Percentiles rank a stretch among this genome's conserved stretches.
phyloP scores from a whole-genome alignment of 768 basidiomycete genomes.

The Leccinum rimulosum region DNA sequence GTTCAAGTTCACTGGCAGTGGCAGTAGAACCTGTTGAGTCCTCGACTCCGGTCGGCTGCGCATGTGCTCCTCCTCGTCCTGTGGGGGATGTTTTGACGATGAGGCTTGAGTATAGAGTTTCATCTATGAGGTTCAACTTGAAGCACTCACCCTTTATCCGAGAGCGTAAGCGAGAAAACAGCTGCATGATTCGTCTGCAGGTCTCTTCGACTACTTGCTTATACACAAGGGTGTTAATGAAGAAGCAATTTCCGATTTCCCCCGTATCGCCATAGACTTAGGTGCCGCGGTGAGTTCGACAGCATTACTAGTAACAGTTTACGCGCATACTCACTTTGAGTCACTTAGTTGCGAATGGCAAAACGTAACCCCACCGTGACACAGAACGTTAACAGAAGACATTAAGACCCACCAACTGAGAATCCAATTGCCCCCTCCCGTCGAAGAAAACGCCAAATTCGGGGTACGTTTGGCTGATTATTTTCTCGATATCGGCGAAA shows the following conservation, averaged over 20 bases:
- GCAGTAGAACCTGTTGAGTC: no score
- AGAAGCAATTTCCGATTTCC: no score
- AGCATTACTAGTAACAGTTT: no score
- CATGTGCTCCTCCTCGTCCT: no score
- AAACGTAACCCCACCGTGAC: no score
- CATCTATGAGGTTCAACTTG: neutral
- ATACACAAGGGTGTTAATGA: neutral
- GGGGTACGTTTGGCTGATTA: constrained; percentile 19
- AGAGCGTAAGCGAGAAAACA: neutral
- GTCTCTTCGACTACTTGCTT: neutral
- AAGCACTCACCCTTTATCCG: neutral
- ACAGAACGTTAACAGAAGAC: no score
- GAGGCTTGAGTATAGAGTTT: neutral
- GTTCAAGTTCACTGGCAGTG: neutral
- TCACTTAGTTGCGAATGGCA: no score
- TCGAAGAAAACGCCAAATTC: constrained; percentile 21
- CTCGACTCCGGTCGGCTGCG: no score
- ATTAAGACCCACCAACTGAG: no score
- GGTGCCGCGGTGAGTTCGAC: no score
- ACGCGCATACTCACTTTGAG: no score
- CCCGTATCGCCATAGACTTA: no score
- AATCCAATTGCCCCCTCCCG: neutral
- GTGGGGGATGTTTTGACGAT: neutral
- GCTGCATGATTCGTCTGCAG: neutral
- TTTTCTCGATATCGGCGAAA: neutral